Evolutionary conservation across 306 rosid genomes (phyloP).

Genomic region (Fragaria vesca): DNA sequence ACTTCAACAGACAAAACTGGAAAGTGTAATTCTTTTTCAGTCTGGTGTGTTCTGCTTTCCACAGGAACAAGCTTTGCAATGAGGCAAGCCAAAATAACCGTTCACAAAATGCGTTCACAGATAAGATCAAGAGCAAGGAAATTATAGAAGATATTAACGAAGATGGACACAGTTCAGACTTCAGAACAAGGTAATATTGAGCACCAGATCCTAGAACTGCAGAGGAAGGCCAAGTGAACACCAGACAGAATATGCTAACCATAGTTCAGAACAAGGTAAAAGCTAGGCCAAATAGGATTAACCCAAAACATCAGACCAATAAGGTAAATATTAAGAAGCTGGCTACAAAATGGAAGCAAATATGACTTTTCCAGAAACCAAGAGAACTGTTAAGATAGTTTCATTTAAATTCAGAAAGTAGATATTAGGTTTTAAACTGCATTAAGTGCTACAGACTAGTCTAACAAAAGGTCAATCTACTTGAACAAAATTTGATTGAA

Average conservation of each 20-base stretch:
- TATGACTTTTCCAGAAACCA: constrained; percentile 21
- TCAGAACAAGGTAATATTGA: background rate
- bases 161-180: constrained; percentile 12
- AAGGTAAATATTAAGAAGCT: constrained; percentile 11
- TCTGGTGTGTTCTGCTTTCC: constrained; percentile 25
- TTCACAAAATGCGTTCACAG: constrained; percentile 27
- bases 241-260: constrained; percentile 17
- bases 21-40: constrained; percentile 35
- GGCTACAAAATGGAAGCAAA: constrained; percentile 20
- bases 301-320: constrained; percentile 28
- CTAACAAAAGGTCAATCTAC: constrained; percentile 21
- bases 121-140: constrained; percentile 18
- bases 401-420: constrained; percentile 9
- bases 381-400: constrained; percentile 27
- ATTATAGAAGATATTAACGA: constrained; percentile 8
- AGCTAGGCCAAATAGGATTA: constrained; percentile 18
- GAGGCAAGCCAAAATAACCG: constrained; percentile 31
- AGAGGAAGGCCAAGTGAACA: constrained; percentile 8
- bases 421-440: constrained; percentile 19
- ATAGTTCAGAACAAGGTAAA: constrained; percentile 18
- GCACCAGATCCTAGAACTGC: constrained; percentile 16
- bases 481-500: constrained; percentile 19
- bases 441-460: constrained; percentile 19
- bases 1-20: constrained; percentile 32
- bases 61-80: constrained; percentile 33